phyloP scores from a whole-genome alignment of 2,329 filamentous ascomycete species.

The Colletotrichum echinochloae region DNA sequence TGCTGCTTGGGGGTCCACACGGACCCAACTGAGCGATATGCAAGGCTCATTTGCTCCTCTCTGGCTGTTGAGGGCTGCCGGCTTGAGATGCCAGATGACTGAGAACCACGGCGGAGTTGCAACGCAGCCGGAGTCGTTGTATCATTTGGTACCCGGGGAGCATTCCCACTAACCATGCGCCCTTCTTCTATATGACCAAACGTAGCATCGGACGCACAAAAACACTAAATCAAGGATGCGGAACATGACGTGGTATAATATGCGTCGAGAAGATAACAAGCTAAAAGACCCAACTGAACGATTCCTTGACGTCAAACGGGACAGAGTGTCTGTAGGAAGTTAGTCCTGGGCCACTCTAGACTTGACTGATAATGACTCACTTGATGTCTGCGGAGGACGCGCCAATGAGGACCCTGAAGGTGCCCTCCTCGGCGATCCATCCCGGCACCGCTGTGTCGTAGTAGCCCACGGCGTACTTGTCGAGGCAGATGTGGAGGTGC shows the following conservation, averaged over 20 bases:
- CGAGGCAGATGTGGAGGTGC: conserved; percentile 59
- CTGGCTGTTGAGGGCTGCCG: neutral
- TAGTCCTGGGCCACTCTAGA: conserved; percentile 3
- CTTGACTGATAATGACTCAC: conserved; percentile 29
- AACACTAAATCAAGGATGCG: neutral
- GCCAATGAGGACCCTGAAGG: conserved; percentile 71
- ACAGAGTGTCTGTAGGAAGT: conserved; percentile 45
- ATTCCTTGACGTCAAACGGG: conserved; percentile 70
- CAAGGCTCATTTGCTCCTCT: neutral
- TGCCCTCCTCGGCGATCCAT: conserved; percentile 76
- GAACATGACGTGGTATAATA: neutral
- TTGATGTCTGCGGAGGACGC: conserved; percentile 71
- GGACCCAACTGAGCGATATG: neutral
- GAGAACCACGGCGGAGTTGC: neutral
- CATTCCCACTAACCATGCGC: neutral
- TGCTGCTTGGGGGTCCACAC: neutral
- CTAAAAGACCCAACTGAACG: conserved; percentile 76
- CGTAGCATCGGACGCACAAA: neutral
- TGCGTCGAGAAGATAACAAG: neutral
- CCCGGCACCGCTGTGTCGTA: conserved; percentile 69
- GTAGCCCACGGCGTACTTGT: conserved; percentile 68
- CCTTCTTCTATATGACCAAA: conserved; percentile 12
- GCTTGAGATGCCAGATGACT: neutral
- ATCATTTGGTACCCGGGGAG: neutral
- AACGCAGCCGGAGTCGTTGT: neutral